phyloP scores from a whole-genome alignment of 352 stramenopile genomes.

The Blastocystis sp. region DNA sequence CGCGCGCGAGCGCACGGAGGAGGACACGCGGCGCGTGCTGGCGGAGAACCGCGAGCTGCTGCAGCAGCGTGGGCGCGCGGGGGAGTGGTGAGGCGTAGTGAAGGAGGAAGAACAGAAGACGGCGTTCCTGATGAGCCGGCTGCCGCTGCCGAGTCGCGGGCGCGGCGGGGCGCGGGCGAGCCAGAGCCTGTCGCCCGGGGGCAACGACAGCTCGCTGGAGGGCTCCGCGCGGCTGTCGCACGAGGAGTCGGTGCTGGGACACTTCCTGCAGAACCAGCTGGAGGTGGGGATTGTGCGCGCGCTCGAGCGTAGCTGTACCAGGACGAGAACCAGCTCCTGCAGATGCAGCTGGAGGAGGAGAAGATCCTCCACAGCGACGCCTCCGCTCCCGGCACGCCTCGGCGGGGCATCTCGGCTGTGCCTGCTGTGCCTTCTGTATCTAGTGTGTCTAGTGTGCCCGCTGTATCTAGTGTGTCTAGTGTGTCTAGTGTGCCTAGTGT shows the following conservation, averaged over 20 bases:
- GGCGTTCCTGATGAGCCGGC: conserved; percentile 33
- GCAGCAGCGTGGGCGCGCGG: neutral
- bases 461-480: too few species aligned
- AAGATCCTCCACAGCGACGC: neutral
- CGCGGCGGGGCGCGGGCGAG: too few species aligned
- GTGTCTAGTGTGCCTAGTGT: too few species aligned
- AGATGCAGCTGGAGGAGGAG: conserved; percentile 33
- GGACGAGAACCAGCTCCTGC: conserved; percentile 26
- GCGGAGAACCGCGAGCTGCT: conserved; percentile 33
- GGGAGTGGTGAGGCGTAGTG: neutral
- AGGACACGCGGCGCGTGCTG: neutral
- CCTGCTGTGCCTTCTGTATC: too few species aligned
- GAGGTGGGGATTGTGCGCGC: neutral
- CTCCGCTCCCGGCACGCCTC: neutral
- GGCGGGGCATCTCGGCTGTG: too few species aligned
- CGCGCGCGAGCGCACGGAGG: neutral
- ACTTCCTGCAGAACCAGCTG: conserved; percentile 50
- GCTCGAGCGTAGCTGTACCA: neutral
- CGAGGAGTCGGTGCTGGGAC: neutral
- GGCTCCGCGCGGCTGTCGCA: neutral
- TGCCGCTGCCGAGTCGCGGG: neutral
- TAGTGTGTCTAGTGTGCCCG: too few species aligned
- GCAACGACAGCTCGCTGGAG: neutral
- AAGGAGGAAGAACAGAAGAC: conserved; percentile 12
- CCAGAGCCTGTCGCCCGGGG: neutral